phyloP scores from a whole-genome alignment of 2,329 filamentous ascomycete genomes.

The Hymenoscyphus linearis region DNA sequence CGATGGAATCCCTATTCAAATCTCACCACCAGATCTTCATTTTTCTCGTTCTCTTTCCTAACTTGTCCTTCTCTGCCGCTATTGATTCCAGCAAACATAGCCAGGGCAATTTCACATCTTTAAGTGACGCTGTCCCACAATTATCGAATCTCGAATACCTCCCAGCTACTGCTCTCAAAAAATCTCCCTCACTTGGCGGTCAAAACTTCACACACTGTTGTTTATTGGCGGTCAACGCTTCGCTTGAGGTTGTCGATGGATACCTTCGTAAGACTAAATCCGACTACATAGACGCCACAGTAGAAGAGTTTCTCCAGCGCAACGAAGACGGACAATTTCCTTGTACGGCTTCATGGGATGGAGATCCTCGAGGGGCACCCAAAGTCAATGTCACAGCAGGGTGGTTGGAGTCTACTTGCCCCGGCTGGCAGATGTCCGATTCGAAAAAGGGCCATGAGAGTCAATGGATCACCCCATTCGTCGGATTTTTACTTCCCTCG shows the following conservation, averaged over 20 bases:
- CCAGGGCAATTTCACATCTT: slow-evolving; percentile 3
- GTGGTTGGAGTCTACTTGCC: slow-evolving; percentile 14
- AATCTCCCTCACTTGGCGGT: slow-evolving; percentile 5
- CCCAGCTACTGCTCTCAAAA: background rate
- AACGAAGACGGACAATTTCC: slow-evolving; percentile 14
- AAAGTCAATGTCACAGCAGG: slow-evolving; percentile 11
- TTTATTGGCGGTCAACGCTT: slow-evolving; percentile 14
- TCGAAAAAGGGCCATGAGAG: slow-evolving; percentile 4
- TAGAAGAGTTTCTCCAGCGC: slow-evolving; percentile 9
- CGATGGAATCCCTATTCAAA: background rate
- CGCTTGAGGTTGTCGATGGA: slow-evolving; percentile 7
- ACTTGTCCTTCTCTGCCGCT: background rate
- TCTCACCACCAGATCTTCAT: background rate
- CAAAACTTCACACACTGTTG: slow-evolving; percentile 19
- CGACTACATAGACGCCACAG: slow-evolving; percentile 5
- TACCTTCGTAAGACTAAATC: background rate
- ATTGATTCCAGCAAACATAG: background rate
- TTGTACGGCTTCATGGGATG: slow-evolving; percentile 14
- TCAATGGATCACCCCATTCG: slow-evolving; percentile 18
- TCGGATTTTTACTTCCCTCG: slow-evolving; percentile 16
- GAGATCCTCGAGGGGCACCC: slow-evolving; percentile 10
- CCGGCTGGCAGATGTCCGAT: slow-evolving; percentile 16
- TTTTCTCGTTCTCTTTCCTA: background rate
- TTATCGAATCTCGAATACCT: slow-evolving; percentile 2
- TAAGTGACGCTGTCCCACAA: slow-evolving; percentile 6